Percentiles rank a stretch among this genome's conserved stretches.
Evolutionary conservation across 441 rosid species (phyloP).

Genomic region (Mallotus repandus): DNA sequence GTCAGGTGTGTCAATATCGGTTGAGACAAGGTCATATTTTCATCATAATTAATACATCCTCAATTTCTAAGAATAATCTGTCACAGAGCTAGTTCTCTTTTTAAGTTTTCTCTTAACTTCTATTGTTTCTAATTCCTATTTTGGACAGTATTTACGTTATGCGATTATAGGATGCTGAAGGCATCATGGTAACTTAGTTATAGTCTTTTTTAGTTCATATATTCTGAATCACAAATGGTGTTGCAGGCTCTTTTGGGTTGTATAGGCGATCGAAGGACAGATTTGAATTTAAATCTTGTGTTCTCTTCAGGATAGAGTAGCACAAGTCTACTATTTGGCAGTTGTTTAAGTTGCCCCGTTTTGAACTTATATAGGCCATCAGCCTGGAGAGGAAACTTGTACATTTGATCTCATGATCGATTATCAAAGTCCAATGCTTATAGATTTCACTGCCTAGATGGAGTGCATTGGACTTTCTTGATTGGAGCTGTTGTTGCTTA

Average conservation of each 20-base stretch:
- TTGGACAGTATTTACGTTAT: constrained; percentile 9
- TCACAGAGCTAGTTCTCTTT: no score
- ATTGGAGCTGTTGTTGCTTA: constrained; percentile 12
- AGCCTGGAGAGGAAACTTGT: constrained; percentile 19
- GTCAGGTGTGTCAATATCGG: background rate
- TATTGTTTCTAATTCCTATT: background rate
- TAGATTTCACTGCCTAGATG: constrained; percentile 21
- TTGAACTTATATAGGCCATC: constrained; percentile 22
- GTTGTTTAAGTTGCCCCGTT: constrained; percentile 27
- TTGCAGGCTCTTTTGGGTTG: constrained; percentile 50
- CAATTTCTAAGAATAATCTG: background rate
- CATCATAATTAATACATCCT: background rate
- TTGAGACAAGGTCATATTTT: background rate
- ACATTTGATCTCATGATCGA: constrained; percentile 11
- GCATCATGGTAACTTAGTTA: constrained; percentile 29
- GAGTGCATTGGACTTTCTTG: constrained; percentile 17
- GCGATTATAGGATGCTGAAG: constrained; percentile 30
- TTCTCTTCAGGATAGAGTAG: constrained; percentile 36
- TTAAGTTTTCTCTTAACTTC: background rate
- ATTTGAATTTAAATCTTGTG: constrained; percentile 36
- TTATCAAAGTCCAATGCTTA: constrained; percentile 12
- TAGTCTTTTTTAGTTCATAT: constrained; percentile 22
- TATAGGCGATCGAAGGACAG: constrained; percentile 39
- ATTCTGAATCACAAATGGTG: constrained; percentile 44
- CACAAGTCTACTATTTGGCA: constrained; percentile 31